Evolutionary conservation across 371 early-diverging fungal genomes (phyloP).

Genomic region (Mucor indicus): DNA sequence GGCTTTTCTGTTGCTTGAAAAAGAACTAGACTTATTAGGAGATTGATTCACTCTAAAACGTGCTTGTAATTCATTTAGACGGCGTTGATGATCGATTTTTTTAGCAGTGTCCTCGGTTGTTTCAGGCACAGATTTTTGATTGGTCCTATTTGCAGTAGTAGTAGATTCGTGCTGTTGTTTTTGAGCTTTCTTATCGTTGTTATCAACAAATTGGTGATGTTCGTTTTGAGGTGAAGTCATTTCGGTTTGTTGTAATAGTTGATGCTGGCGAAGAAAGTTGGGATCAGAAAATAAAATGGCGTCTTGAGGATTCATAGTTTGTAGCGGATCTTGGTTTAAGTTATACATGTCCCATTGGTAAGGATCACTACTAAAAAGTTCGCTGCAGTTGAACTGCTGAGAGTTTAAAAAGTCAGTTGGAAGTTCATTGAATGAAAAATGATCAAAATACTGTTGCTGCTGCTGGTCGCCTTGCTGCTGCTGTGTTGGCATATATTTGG

Average conservation of each 20-base stretch:
- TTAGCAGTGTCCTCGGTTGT: slow-evolving; percentile 41
- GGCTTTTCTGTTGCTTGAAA: slow-evolving; percentile 17
- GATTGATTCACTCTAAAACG: slow-evolving; percentile 24
- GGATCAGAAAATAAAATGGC: slow-evolving; percentile 31
- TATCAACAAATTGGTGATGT: too few relatives aligned
- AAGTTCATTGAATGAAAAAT: background rate
- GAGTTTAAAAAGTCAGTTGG: slow-evolving; percentile 1
- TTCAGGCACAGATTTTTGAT: background rate
- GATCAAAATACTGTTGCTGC: too few relatives aligned
- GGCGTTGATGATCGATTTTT: slow-evolving; percentile 22
- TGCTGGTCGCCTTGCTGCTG: too few relatives aligned
- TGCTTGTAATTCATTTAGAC: slow-evolving; percentile 25
- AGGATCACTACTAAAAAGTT: background rate
- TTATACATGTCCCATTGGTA: too few relatives aligned
- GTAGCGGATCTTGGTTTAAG: too few relatives aligned
- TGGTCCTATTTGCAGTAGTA: slow-evolving; percentile 4
- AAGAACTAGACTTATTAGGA: too few relatives aligned
- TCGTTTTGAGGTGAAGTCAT: too few relatives aligned
- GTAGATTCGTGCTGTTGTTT: slow-evolving; percentile 1
- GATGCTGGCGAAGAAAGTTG: slow-evolving; percentile 27
- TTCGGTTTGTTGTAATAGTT: slow-evolving; percentile 12
- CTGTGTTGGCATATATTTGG: too few relatives aligned
- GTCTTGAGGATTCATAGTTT: slow-evolving; percentile 5
- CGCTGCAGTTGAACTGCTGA: background rate
- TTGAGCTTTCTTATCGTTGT: background rate